Conservation (phyloP, 805 yeast species). For the Wickerhamomyces bovis region DNA sequence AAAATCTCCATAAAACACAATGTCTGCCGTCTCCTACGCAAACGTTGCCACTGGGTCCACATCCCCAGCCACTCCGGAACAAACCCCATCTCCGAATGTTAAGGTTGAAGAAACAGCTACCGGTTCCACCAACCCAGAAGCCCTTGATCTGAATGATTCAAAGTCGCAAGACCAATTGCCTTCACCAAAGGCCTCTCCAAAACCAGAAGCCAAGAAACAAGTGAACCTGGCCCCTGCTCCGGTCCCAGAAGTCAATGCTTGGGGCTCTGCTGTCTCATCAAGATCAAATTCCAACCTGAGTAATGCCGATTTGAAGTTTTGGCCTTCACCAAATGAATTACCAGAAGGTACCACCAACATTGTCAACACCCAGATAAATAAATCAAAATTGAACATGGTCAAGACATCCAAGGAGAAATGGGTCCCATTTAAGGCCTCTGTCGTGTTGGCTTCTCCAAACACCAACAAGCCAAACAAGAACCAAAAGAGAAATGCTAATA, state of each 20-base stretch:
- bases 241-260: conserved; percentile 54
- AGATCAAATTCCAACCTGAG: conserved; percentile 20
- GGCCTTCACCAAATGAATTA: conserved; percentile 34
- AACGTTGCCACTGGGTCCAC: conserved; percentile 3
- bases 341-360: conserved; percentile 16
- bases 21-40: conserved; percentile 26
- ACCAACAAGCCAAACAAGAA: conserved; percentile 8
- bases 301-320: conserved; percentile 21
- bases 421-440: conserved; percentile 59
- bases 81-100: conserved; percentile 5
- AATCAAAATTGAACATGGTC: conserved; percentile 11
- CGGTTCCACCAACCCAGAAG: not conserved
- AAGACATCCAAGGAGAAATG: conserved; percentile 50
- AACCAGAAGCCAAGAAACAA: conserved; percentile 21
- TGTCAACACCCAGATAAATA: not conserved
- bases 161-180: conserved; percentile 14
- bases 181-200: conserved; percentile 25
- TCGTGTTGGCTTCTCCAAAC: not conserved
- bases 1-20: not conserved
- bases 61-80: not conserved
- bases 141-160: not conserved
- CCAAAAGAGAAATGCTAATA: conserved; percentile 2
- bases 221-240: conserved; percentile 55
- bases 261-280: conserved; percentile 37
- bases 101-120: conserved; percentile 5